Base-by-base conservation (phyloP, 2,329 filamentous ascomycete species). In the Alternaria consortialis region DNA sequence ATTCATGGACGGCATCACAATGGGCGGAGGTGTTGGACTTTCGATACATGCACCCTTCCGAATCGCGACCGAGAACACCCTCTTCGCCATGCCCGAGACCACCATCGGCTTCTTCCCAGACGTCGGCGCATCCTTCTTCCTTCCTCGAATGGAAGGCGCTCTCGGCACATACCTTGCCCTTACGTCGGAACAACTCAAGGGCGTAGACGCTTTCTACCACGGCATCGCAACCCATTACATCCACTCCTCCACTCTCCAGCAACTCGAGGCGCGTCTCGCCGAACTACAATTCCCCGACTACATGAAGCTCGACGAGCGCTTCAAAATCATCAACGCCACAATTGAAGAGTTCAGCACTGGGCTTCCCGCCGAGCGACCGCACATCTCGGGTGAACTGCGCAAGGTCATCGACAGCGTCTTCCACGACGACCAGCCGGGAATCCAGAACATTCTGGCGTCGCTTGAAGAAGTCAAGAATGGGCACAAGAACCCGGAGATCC, bases 61-160 rank as follows among this genome's bases (percentile, higher is more conserved):
- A 62, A 97, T 99, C 76, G 95, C 95, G 37, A 99, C 95, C 3
- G 95, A 99, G 81, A 91, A 90, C 76, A 99, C 95, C 6, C 82
- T 97, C 48, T 98, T 99, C 74, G 94, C 96, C 70, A 99, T 99
- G 95, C 95, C 95, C 31, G 95, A 99, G 83, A 99, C 95, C 4
- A 97, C 89, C 8, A 99, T 99, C 75, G 95, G 95, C 39, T 97
- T 98, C 85, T 99, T 99, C 85, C 95, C 96, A 7, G 96, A 99
- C 74, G 95, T 99, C 50, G 95, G 95, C 63, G 96, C 91, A 32
- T 96, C 92, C 11, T 99, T 98, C 84, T 98, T 98, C 85, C 84
- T 99, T 55, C 92, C 95, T 15, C 87, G 93, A 65, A 89, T 99
- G 84, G 89, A 96, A 72, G 95, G 95, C 51, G 84, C 89, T 60